phyloP scores from a whole-genome alignment of 129 eudicot species.

The Ambrosia artemisiifolia region DNA sequence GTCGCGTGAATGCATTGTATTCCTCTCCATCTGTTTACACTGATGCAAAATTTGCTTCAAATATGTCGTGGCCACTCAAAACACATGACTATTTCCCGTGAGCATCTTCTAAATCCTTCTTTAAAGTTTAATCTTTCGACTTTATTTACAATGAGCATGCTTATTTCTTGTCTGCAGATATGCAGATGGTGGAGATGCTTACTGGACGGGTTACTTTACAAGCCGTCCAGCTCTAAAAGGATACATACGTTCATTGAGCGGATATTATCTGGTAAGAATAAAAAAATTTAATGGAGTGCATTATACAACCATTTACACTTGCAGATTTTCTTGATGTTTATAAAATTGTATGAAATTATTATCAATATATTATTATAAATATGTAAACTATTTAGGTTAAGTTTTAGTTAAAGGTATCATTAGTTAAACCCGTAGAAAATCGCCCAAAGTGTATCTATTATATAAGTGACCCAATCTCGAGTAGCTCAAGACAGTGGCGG shows the following conservation, averaged over 20 bases:
- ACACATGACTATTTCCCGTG: constrained; percentile 85
- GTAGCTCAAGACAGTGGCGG: too few species aligned
- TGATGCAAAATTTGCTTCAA: constrained; percentile 72
- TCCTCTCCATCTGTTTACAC: constrained; percentile 88
- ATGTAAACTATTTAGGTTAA: not conserved
- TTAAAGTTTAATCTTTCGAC: not conserved
- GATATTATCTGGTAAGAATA: constrained; percentile 70
- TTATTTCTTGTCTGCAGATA: constrained; percentile 46
- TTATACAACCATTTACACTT: not conserved
- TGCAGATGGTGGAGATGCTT: constrained; percentile 66
- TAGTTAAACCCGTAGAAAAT: not conserved
- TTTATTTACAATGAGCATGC: not conserved
- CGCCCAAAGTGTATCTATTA: too few species aligned
- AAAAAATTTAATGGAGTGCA: not conserved
- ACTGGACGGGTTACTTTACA: constrained; percentile 85
- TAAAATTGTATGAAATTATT: not conserved
- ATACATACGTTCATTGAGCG: constrained; percentile 77
- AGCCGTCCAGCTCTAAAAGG: constrained; percentile 88
- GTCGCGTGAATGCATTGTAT: constrained; percentile 82
- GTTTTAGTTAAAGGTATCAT: not conserved
- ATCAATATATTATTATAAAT: too few species aligned
- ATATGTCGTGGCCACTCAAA: constrained; percentile 81
- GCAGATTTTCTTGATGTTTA: constrained; percentile 1
- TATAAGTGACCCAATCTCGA: too few species aligned
- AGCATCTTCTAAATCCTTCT: constrained; percentile 20